Evolutionary conservation across 1,139 yeast genomes (phyloP), one percentile per base, ranked within the genome.

Genomic region (Yamadazyma friedrichii): DNA sequence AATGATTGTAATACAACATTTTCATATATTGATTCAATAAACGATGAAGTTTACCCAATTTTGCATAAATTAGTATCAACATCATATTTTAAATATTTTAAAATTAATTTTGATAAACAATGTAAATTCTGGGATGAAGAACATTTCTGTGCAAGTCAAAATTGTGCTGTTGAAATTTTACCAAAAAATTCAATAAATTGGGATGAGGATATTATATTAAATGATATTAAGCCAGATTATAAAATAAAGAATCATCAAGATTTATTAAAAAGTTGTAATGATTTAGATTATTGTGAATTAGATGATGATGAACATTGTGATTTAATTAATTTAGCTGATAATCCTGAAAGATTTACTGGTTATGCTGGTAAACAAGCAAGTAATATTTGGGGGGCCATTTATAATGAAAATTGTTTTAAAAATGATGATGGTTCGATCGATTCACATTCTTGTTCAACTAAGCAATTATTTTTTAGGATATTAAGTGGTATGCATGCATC

Each of bases 291-390:
- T 55, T 77, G 83, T 50, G 78, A 78, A 47, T 76, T 82, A 15
- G 87, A 82, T 48, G 86, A 80, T 45, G 84, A 64, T 45, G 70
- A 61, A 60, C 53, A 74, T 54, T 62, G 96, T 42, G 97, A 88
- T 4, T 85, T 84, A 55, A 95, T 93, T 22, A 88, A 91, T 55
- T 74, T 94, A 44, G 72, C 84, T 20, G 88, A 86, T 43, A 94
- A 94, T 56, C 97, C 96, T 1, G 99, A 94, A 64, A 74, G 98
- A 55, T 94, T 88, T 65, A 94, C 98, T 1, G 98, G 98, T 0
- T 94, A 94, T 59, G 86, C 91, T 34, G 98, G 98, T 27, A 79
- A 83, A 41, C 96, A 93, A 56, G 88, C 96, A 17, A 81, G 84
- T 51, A 91, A 85, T 58, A 88, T 94, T 39, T 94, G 99, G 99